These are phyloP conservation scores for Microcyclospora pomicola DNA, from an alignment of 2,329 filamentous ascomycete species.

Conservation along the genomic window DNA sequence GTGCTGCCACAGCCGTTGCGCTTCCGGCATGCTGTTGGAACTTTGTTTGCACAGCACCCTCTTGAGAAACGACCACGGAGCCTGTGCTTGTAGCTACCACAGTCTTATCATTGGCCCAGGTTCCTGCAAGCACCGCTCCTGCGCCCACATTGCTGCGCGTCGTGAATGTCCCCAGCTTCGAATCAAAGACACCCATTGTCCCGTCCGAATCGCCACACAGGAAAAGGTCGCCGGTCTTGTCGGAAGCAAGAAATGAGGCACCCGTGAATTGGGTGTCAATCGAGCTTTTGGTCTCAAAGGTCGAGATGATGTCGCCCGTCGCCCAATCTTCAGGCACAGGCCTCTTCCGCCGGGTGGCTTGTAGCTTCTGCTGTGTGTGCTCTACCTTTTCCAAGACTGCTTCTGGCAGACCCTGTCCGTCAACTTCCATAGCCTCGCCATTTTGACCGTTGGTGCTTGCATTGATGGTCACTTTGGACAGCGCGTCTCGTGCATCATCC, in stretches of 20 bases:
- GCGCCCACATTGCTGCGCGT: slow-evolving; percentile 49
- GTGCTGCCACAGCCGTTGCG: slow-evolving; percentile 61
- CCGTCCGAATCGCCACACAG: slow-evolving; percentile 65
- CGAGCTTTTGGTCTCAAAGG: slow-evolving; percentile 40
- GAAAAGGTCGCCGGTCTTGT: slow-evolving; percentile 49
- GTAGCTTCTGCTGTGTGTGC: slow-evolving; percentile 67
- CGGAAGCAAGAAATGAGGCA: slow-evolving; percentile 42
- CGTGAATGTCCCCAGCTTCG: slow-evolving; percentile 62
- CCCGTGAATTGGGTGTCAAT: slow-evolving; percentile 48
- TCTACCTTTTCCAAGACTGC: slow-evolving; percentile 61
- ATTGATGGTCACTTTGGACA: slow-evolving; percentile 71
- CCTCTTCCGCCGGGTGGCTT: slow-evolving; percentile 79
- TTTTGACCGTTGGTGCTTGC: slow-evolving; percentile 33
- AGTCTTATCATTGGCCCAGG: slow-evolving; percentile 54
- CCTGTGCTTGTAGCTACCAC: slow-evolving; percentile 64
- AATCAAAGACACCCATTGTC: slow-evolving; percentile 62
- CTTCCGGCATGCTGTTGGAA: slow-evolving; percentile 74
- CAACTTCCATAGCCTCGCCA: slow-evolving; percentile 87
- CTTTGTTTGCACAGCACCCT: slow-evolving; percentile 52
- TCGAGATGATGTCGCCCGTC: slow-evolving; percentile 54
- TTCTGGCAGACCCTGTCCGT: slow-evolving; percentile 62
- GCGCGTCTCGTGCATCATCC: slow-evolving; percentile 78
- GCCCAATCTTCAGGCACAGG: slow-evolving; percentile 76
- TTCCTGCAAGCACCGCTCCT: slow-evolving; percentile 51
- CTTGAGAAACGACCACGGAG: slow-evolving; percentile 64